Percentiles rank a stretch among this genome's conserved stretches.
Evolutionary conservation across 2,329 filamentous ascomycete genomes (phyloP).

Genomic region (Nothomitra cinnamomea): DNA sequence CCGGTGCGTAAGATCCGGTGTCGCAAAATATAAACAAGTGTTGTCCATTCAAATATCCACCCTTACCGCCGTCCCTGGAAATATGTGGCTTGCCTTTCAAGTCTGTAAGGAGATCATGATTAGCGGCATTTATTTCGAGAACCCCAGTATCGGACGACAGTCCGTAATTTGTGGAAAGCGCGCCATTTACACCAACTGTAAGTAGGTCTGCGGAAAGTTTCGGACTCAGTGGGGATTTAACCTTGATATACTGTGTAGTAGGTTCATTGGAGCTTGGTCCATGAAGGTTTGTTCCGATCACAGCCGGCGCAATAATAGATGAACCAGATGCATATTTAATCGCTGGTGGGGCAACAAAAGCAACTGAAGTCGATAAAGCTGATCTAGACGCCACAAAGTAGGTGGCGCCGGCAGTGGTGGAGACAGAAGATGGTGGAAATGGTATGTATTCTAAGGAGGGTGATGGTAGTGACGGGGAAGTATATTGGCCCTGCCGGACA

Average conservation of each 20-base stretch:
- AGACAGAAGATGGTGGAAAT: no score
- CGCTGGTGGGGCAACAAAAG: background rate
- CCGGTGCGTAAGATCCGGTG: conserved; percentile 16
- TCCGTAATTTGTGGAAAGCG: conserved; percentile 15
- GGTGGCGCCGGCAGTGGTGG: no score
- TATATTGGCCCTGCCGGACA: no score
- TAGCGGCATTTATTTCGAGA: conserved; percentile 10
- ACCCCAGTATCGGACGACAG: conserved; percentile 15
- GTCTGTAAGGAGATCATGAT: conserved; percentile 8
- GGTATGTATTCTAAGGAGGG: no score
- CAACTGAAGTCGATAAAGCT: background rate
- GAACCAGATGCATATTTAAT: conserved; percentile 10
- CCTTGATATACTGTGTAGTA: conserved; percentile 16
- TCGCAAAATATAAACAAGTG: conserved; percentile 20
- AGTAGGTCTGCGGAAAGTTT: conserved; percentile 13
- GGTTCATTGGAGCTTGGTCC: conserved; percentile 14
- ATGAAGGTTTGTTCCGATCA: conserved; percentile 12
- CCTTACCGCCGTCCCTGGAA: conserved; percentile 19
- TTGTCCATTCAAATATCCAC: conserved; percentile 18
- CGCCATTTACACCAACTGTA: conserved; percentile 14
- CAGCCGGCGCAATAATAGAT: conserved; percentile 10
- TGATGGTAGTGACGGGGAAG: no score
- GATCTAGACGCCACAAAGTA: background rate
- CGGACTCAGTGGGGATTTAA: conserved; percentile 10
- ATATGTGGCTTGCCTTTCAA: conserved; percentile 14